Base-by-base conservation (phyloP, 177 flowering plant species). In the Vitis hybrid region DNA sequence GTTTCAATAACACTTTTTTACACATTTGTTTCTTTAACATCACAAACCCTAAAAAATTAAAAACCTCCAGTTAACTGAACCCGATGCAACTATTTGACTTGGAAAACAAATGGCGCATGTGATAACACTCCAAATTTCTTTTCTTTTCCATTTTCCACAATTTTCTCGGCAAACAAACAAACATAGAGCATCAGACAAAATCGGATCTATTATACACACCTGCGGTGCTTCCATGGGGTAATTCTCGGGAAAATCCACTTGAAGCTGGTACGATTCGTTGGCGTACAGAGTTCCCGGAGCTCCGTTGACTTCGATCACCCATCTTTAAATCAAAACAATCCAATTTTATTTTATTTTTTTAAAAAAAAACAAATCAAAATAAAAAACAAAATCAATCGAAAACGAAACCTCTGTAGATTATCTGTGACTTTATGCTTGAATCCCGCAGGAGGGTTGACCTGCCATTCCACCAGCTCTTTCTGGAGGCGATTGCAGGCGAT, bases 171-270 rank as follows among this genome's bases (percentile, higher is more conserved):
- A 66, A 52, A n/a, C 11, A 49, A 27, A 30, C 19, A 46, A 64
- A 65, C 19, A 40, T 3, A 0, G 19, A 52, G n/a, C 27, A 59
- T 67, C 1, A 15, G n/a, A 40, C 12, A 59, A 68, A 13, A 50
- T 6, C 24, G 19, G 40, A 52, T 56, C 50, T 21, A 55, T 50
- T 2, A 62, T 35, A 52, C 21, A 6, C 11, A 86, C 97, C 92
- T 92, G 97, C 6, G 97, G 97, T 14, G 97, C 88, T 80, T 92
- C 97, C 94, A 92, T 92, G 12, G 97, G 97, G 75, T 92, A 92
- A 86, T 92, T 92, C 79, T 91, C 98, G 16, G 93, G 89, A 71
- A 89, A 89, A 84, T 89, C 93, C 35, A 89, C 93, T 66, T 89
- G 93, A 75, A 89, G 89, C 86, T 89, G 87, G 61, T 80, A 89